Base-by-base conservation (phyloP, 345 rosid genomes). In the Brassica rapa region DNA sequence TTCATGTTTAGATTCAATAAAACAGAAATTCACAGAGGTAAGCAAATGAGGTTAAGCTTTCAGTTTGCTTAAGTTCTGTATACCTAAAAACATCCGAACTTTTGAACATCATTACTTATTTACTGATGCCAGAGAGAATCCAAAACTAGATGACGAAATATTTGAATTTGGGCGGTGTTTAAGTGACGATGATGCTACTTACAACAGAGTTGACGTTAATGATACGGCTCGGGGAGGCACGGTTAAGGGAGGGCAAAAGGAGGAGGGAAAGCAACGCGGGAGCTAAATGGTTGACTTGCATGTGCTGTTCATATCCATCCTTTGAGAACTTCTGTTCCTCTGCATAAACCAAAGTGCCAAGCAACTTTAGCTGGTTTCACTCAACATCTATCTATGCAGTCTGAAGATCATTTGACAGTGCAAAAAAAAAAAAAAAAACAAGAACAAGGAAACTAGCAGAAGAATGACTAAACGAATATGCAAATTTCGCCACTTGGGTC, bases 271-370 rank as follows among this genome's bases (percentile, higher is more conserved):
- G 95, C 82, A 91, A 77, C 0, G 97, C 87, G 49, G 97, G 95
- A 83, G 97, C 97, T 67, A 94, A 82, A 87, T 94, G 97, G 85
- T 92, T 92, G 68, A 94, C 98, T 94, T 94, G 97, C 88, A 92
- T 83, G 75, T 94, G 98, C 11, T 89, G 89, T 83, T 94, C 98
- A 83, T 87, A 82, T 29, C 93, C 96, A 82, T 92, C 90, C 74
- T 87, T 87, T n/a, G 98, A 92, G 81, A 92, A 89, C 61, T 81
- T 90, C 78, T 94, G 97, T 53, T 91, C 89, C 83, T 87, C 97
- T 92, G 74, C 77, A 78, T 11, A 57, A 65, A 53, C 39, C 59
- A 71, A 71, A 53, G 19, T 11, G 43, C 39, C 72, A 72, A 72
- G 69, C 60, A 46, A 69, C 62, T 1, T 75, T 5, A 9, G 39